Base-by-base conservation (phyloP, 2,329 filamentous ascomycete species). In the Waltergamsia citrina region DNA sequence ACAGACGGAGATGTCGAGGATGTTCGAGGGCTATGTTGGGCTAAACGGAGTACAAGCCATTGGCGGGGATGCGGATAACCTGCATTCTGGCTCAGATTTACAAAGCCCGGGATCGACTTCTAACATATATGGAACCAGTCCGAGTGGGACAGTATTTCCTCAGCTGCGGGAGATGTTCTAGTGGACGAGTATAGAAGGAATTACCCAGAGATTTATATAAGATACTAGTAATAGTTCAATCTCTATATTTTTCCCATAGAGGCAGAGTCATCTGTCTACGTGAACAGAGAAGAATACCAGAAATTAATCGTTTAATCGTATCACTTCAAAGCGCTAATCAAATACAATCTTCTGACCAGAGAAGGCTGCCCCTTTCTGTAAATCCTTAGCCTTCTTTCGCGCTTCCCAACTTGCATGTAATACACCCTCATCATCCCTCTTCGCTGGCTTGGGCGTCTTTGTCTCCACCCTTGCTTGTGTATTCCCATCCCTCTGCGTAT, bases 351-450 rank as follows among this genome's bases (percentile, higher is more conserved):
- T 78, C 41, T 63, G 68, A 33, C 73, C 73, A 36, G 65, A 48
- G 50, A 76, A 78, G 16, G 59, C 55, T 16, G 63, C 65, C 29
- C 63, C 65, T 46, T 68, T 63, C 41, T 68, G 59, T 39, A 59
- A 59, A 44, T 76, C 71, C 53, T 79, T 78, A 2, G 69, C 69
- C 54, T 71, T 71, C 56, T 74, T 76, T 42, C 65, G 71, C 37
- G 76, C 76, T 42, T 70, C 70, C 77, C 77, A 81, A 47, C 71
- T 77, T 2, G 75, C 71, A 60, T 83, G 78, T 44, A 82, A 51
- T 4, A 66, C 43, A 0, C 72, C 70, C 7, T 71, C 64, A 29
- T 72, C 67, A 37, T 66, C 62, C 45, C 59, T 67, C 36, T 59
- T 53, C 16, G 52, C 45, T 9, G 53, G 51, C 43, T 52, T 58